Evolutionary conservation across 805 yeast species (phyloP), one percentile per base, ranked within the genome.

Genomic region (Huiozyma sinensis): DNA sequence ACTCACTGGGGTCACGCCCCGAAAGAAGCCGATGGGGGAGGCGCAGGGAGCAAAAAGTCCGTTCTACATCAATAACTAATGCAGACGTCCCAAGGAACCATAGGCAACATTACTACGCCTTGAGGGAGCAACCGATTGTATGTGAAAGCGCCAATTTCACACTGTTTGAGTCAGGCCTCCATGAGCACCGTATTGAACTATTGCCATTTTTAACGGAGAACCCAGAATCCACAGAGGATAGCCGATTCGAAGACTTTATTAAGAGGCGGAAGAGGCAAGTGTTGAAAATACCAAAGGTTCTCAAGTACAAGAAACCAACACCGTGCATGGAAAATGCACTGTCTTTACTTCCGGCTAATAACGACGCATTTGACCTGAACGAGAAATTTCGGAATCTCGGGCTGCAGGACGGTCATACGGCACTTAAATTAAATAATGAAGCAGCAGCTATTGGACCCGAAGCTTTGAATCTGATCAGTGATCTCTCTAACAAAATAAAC

Each of bases 401-500:
- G 3, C n/a, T 31, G n/a, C 33, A 31, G n/a, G 33, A 10, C 35
- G 9, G 24, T 31, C 10, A 41, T 34, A 17, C 6, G 9, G 38
- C 6, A 11, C 29, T 41, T 13, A 27, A n/a, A 7, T 32, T 42
- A 17, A 32, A 34, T 9, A 30, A 45, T 34, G 3, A 28, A 6
- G 8, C 33, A 12, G 40, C 73, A 0, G 76, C 76, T 2, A 74
- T 76, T 33, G 78, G 77, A 28, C 67, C 67, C 32, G 66, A 68
- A 9, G 79, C 75, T 49, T 61, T 75, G 39, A 65, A 65, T 34
- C 53, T 75, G 46, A 76, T 75, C 42, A 71, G 73, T 48, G 63
- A 67, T 39, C 58, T 76, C 50, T 66, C 72, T 38, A 72, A 67
- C 11, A 70, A 66, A 47, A 75, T 75, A 42, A 39, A 17, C 24